phyloP scores from a whole-genome alignment of 805 yeast species.

The Blastobotrys robertii region DNA sequence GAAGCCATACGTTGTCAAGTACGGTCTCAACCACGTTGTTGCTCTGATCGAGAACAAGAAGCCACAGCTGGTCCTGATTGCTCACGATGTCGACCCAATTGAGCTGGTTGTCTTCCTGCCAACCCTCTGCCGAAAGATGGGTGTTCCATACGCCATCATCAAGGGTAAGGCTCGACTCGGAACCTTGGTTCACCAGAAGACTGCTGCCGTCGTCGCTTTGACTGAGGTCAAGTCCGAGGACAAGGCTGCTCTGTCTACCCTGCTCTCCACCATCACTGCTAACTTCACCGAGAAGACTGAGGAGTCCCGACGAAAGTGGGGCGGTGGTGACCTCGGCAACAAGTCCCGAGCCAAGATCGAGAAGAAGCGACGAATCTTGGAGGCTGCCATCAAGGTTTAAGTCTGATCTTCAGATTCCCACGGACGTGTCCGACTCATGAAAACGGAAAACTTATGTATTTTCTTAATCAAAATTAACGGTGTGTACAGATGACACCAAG shows the following conservation, averaged over 20 bases:
- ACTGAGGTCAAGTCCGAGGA: slow-evolving; percentile 93
- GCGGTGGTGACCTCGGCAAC: slow-evolving; percentile 98
- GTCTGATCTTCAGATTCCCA: too few species aligned
- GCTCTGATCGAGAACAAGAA: slow-evolving; percentile 96
- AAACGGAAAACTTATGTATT: too few species aligned
- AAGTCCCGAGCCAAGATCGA: slow-evolving; percentile 82
- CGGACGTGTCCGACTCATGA: too few species aligned
- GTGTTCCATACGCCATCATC: slow-evolving; percentile 97
- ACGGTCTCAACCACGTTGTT: slow-evolving; percentile 99
- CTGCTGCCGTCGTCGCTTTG: slow-evolving; percentile 93
- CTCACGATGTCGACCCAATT: slow-evolving; percentile 98
- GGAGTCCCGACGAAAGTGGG: slow-evolving; percentile 97
- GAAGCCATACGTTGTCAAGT: slow-evolving; percentile 95
- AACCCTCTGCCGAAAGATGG: slow-evolving; percentile 98
- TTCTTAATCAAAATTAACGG: too few species aligned
- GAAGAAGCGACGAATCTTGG: slow-evolving; percentile 56
- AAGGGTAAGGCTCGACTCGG: slow-evolving; percentile 99
- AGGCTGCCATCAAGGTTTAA: slow-evolving; percentile 30
- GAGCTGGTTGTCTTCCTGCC: slow-evolving; percentile 96
- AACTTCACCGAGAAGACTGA: slow-evolving; percentile 93
- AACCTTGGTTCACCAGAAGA: slow-evolving; percentile 94
- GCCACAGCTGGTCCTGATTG: slow-evolving; percentile 93
- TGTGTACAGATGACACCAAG: too few species aligned
- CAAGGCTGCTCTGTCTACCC: slow-evolving; percentile 87
- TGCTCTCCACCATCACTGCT: slow-evolving; percentile 85